A percentile compares a stretch with the other conserved stretches of the same genome.
phyloP scores from a whole-genome alignment of 495 filamentous ascomycete genomes.

The Melanomma pulvis-pyrius region DNA sequence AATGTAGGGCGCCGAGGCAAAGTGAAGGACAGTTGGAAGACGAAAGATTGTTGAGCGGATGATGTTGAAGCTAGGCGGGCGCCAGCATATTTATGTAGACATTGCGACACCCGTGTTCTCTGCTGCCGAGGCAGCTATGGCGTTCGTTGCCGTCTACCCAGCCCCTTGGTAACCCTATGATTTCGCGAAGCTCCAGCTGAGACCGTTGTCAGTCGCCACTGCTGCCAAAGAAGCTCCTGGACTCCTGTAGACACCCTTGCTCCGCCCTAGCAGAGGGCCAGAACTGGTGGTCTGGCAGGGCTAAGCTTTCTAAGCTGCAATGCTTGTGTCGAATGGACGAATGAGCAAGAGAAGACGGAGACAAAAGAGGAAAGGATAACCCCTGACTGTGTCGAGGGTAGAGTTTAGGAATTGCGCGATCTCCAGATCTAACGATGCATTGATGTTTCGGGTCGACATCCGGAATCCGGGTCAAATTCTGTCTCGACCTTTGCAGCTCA shows the following conservation, averaged over 20 bases:
- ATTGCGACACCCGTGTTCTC: background rate
- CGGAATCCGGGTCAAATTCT: background rate
- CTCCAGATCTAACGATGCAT: constrained; percentile 24
- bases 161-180: constrained; percentile 3
- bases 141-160: constrained; percentile 1
- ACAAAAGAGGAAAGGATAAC: background rate
- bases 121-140: background rate
- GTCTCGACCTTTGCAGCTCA: background rate
- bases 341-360: background rate
- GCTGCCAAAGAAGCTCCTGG: constrained; percentile 7
- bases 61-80: background rate
- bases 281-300: constrained; percentile 16
- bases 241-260: constrained; percentile 15
- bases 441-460: constrained; percentile 23
- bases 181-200: constrained; percentile 11
- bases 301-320: constrained; percentile 19
- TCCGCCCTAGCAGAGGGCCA: background rate
- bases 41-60: constrained; percentile 15
- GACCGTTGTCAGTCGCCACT: constrained; percentile 21
- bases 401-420: constrained; percentile 27
- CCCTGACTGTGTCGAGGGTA: constrained; percentile 4
- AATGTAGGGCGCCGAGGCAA: constrained; percentile 26
- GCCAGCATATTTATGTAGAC: constrained; percentile 3
- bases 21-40: constrained; percentile 7
- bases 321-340: constrained; percentile 15